phyloP scores from a whole-genome alignment of 371 early-diverging fungal species.

The Syncephalastrum monosporum region DNA sequence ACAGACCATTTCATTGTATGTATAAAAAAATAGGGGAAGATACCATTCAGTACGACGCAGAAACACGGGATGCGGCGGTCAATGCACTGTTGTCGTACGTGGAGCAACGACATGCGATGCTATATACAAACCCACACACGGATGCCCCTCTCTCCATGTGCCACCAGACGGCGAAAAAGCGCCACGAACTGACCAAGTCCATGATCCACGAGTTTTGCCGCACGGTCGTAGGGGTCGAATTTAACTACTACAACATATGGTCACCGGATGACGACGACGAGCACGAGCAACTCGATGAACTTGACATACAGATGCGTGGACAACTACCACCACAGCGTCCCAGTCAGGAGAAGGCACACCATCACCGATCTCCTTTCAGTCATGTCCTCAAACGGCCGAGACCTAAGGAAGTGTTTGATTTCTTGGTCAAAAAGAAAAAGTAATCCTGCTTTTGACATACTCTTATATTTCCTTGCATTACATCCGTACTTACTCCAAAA shows the following conservation, averaged over 20 bases:
- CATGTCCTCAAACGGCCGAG: too few species aligned
- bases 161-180: slow-evolving; percentile 23
- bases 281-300: background rate
- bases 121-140: slow-evolving; percentile 26
- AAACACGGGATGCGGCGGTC: slow-evolving; percentile 34
- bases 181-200: slow-evolving; percentile 43
- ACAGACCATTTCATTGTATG: background rate
- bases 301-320: too few species aligned
- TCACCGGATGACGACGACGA: background rate
- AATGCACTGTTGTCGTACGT: slow-evolving; percentile 33
- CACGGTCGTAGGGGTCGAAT: slow-evolving; percentile 38
- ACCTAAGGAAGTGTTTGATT: too few species aligned
- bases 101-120: slow-evolving; percentile 30
- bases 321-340: too few species aligned
- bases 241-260: slow-evolving; percentile 22
- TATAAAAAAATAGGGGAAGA: slow-evolving; percentile 29
- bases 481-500: background rate
- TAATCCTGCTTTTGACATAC: background rate
- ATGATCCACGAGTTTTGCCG: slow-evolving; percentile 51
- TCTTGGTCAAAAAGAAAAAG: background rate
- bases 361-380: too few species aligned
- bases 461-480: background rate
- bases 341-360: too few species aligned
- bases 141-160: slow-evolving; percentile 17
- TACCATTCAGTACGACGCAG: slow-evolving; percentile 36